phyloP scores from a whole-genome alignment of 176 grass and related monocot genomes.

The Musa schizocarpa region DNA sequence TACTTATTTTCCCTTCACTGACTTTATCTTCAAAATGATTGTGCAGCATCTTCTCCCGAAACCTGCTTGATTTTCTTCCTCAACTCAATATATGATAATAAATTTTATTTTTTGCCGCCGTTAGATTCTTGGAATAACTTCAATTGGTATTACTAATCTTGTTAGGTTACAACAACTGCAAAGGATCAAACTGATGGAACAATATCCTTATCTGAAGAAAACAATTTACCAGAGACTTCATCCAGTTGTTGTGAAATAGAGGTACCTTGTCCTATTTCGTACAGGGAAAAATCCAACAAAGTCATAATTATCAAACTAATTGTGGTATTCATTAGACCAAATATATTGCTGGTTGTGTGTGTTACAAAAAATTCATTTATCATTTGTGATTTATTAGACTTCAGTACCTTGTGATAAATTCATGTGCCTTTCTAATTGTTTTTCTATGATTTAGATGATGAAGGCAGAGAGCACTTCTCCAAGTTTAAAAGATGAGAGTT shows the following conservation, averaged over 20 bases:
- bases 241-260: conserved; percentile 22
- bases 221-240: conserved; percentile 22
- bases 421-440: neutral
- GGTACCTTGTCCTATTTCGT: conserved; percentile 31
- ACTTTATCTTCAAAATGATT: neutral
- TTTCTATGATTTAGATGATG: conserved; percentile 1
- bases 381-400: neutral
- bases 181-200: conserved; percentile 27
- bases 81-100: neutral
- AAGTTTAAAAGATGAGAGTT: neutral
- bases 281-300: neutral
- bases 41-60: neutral
- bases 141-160: neutral
- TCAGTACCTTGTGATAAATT: neutral
- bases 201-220: conserved; percentile 30
- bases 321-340: neutral
- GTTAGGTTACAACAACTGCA: conserved; percentile 37
- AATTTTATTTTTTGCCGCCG: neutral
- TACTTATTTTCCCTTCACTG: neutral
- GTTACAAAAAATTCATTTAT: neutral
- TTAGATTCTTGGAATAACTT: neutral
- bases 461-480: neutral
- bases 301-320: neutral
- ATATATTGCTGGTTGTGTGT: neutral
- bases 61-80: neutral